phyloP scores from a whole-genome alignment of 805 yeast species.

The Spathaspora sp. region DNA sequence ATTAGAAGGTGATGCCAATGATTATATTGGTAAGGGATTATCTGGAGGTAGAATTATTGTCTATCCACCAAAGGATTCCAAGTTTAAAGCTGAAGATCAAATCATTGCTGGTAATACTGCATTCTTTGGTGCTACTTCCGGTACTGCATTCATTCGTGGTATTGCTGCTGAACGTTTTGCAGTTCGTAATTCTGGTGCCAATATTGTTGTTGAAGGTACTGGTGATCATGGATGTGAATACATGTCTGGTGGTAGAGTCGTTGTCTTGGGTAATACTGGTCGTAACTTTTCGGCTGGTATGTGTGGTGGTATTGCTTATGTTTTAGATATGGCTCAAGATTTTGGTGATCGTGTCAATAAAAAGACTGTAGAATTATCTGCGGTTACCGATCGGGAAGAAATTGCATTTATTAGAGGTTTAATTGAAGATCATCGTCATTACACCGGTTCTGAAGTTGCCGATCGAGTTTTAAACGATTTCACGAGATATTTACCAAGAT shows the following conservation, averaged over 20 bases:
- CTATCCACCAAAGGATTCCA: slow-evolving; percentile 82
- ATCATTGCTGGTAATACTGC: slow-evolving; percentile 96
- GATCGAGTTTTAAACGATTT: slow-evolving; percentile 78
- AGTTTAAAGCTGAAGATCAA: slow-evolving; percentile 92
- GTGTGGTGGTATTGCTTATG: slow-evolving; percentile 99
- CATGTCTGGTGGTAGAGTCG: slow-evolving; percentile 99
- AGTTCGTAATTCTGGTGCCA: slow-evolving; percentile 98
- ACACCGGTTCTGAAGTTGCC: slow-evolving; percentile 90
- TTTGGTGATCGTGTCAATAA: slow-evolving; percentile 69
- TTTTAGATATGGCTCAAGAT: slow-evolving; percentile 92
- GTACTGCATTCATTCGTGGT: slow-evolving; percentile 91
- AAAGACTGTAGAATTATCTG: slow-evolving; percentile 77
- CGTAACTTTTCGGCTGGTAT: slow-evolving; percentile 96
- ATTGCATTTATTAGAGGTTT: slow-evolving; percentile 91
- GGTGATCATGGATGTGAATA: slow-evolving; percentile 99
- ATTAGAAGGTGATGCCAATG: slow-evolving; percentile 96
- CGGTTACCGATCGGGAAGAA: slow-evolving; percentile 81
- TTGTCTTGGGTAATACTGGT: slow-evolving; percentile 87
- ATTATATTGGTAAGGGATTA: slow-evolving; percentile 95
- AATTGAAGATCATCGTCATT: slow-evolving; percentile 92
- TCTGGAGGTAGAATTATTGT: slow-evolving; percentile 93
- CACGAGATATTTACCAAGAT: slow-evolving; percentile 81
- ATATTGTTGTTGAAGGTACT: slow-evolving; percentile 92
- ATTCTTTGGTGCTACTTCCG: slow-evolving; percentile 96
- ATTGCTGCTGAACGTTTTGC: slow-evolving; percentile 98